Conservation (phyloP, 2,329 filamentous ascomycete species). For the Ophiocordyceps camponoti-rufipedis region DNA sequence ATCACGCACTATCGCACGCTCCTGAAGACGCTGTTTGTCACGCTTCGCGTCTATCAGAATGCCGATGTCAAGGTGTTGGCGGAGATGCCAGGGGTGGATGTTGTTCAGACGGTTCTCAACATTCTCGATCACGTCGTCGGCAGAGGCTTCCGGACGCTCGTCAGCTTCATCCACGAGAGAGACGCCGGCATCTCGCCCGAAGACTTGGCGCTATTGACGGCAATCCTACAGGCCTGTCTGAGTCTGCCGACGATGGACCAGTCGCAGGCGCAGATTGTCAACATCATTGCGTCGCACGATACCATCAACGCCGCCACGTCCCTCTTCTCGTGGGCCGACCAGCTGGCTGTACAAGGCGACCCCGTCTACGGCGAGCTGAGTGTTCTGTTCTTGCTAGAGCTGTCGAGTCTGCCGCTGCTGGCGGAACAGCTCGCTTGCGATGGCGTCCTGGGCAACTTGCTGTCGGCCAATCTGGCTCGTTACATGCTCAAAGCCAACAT, state of each 20-base stretch:
- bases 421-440: conserved; percentile 85
- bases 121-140: conserved; percentile 65
- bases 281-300: conserved; percentile 51
- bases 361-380: conserved; percentile 90
- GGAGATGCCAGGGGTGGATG: conserved; percentile 20
- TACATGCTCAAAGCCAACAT: conserved; percentile 55
- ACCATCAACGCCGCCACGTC: conserved; percentile 67
- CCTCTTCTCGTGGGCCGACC: conserved; percentile 87
- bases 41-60: conserved; percentile 46
- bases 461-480: conserved; percentile 60
- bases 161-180: conserved; percentile 64
- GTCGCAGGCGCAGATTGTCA: conserved; percentile 51
- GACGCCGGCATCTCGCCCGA: conserved; percentile 44
- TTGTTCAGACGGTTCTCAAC: conserved; percentile 51
- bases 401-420: conserved; percentile 63
- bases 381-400: conserved; percentile 69
- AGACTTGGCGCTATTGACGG: conserved; percentile 75
- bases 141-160: conserved; percentile 65
- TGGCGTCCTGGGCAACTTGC: conserved; percentile 61
- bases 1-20: conserved; percentile 65
- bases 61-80: conserved; percentile 13
- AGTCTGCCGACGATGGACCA: conserved; percentile 60
- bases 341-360: conserved; percentile 58
- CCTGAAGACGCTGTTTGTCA: conserved; percentile 69
- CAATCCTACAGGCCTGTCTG: conserved; percentile 70